Conservation (phyloP, 768 basidiomycete species). For the Phallus indusiatus region DNA sequence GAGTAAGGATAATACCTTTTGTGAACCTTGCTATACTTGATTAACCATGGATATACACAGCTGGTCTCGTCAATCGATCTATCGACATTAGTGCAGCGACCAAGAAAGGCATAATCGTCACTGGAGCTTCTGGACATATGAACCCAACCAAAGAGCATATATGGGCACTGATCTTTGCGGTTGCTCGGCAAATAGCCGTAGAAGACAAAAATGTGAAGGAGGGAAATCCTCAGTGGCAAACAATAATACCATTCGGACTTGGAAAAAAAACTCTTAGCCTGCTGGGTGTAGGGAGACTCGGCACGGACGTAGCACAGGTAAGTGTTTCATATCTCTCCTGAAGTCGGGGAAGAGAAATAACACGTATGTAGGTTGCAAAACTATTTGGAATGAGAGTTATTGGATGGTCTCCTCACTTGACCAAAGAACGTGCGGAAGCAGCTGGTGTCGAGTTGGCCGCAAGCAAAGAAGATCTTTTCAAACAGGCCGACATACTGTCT, state of each 20-base stretch:
- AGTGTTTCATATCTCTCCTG: slow-evolving; percentile 10
- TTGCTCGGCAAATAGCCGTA: slow-evolving; percentile 35
- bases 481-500: slow-evolving; percentile 47
- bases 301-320: slow-evolving; percentile 41
- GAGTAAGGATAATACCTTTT: slow-evolving; percentile 29
- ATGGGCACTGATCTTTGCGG: slow-evolving; percentile 51
- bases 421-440: slow-evolving; percentile 40
- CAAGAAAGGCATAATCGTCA: slow-evolving; percentile 40
- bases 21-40: slow-evolving; percentile 42
- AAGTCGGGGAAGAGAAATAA: not conserved
- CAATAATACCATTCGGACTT: slow-evolving; percentile 38
- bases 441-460: slow-evolving; percentile 41
- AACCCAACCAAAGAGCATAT: slow-evolving; percentile 53
- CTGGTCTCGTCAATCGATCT: slow-evolving; percentile 11
- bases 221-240: slow-evolving; percentile 45
- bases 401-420: slow-evolving; percentile 60
- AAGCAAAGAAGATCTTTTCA: slow-evolving; percentile 45
- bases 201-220: slow-evolving; percentile 42
- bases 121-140: slow-evolving; percentile 35
- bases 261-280: slow-evolving; percentile 48
- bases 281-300: slow-evolving; percentile 53
- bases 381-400: slow-evolving; percentile 51
- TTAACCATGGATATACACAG: not conserved
- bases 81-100: slow-evolving; percentile 29
- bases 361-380: slow-evolving; percentile 37